Evolutionary conservation across 805 yeast species (phyloP), one percentile per base, ranked within the genome.

Genomic region (Cyberlindnera amylophila): DNA sequence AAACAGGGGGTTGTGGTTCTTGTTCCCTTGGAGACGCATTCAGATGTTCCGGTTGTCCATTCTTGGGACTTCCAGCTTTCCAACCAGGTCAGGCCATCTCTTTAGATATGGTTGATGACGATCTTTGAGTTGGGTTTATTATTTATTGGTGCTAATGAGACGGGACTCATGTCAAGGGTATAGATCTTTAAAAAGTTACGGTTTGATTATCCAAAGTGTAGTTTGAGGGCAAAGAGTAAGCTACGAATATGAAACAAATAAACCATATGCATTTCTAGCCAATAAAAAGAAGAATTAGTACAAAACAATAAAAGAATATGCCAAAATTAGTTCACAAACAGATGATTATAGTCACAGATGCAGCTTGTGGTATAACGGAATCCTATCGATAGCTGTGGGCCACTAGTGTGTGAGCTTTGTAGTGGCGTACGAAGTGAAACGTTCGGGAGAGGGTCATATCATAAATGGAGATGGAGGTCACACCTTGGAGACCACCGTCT

Each of bases 1-100:
- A 91, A 59, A 84, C 95, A 11, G 97, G 97, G 27, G 96, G 97
- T 3, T 93, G 99, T 69, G 96, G 96, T 19, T 86, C 96, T 10
- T 93, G 99, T 67, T 82, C 98, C 0, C 73, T 93, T 38, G 99
- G 99, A 34, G 99, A 93, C 64, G 99, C 99, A 0, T 93, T 93
- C 69, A 74, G 99, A 59, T 93, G 99, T 64, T 96, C 90, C 53
- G 97, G 98, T 2, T 93, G 99, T 67, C 99, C 99, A 31, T 93
- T 82, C 65, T 69, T 93, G 52, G 99, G 99, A 0, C 71, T 93
- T 35, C 99, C 99, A 13, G 97, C 99, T 4, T 93, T 93, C 75
- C 89, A 89, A 66, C 99, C 98, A 1, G 99, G 99, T 39, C 95
- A 93, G 67, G 81, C 81, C 10, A 80, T 93, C 41, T 81, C 83